phyloP scores from a whole-genome alignment of 2,329 filamentous ascomycete species.

The Aspergillus fructus region DNA sequence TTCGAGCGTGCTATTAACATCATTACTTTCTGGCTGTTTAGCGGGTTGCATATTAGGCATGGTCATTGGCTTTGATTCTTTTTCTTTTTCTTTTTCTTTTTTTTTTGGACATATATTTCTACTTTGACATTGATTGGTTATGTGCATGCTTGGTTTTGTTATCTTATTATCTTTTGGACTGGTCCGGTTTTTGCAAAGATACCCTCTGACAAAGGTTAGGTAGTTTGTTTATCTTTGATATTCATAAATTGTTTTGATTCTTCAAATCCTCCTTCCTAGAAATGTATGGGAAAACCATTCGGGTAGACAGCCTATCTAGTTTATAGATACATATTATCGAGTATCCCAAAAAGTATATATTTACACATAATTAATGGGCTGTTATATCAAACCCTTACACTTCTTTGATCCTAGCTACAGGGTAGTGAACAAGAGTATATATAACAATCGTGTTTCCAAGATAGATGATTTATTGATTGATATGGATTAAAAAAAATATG shows the following conservation, averaged over 20 bases:
- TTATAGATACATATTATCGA: neutral
- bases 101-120: neutral
- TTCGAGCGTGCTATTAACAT: neutral
- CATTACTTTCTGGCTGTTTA: neutral
- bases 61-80: neutral
- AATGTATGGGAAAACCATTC: too few relatives aligned
- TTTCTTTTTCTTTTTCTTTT: neutral
- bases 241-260: neutral
- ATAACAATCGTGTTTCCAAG: too few relatives aligned
- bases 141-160: neutral
- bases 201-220: slow-evolving; percentile 19
- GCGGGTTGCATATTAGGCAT: neutral
- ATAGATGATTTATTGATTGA: too few relatives aligned
- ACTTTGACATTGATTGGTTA: neutral
- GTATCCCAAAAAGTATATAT: neutral
- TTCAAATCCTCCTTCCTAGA: neutral
- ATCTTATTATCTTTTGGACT: neutral
- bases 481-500: too few relatives aligned
- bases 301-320: neutral
- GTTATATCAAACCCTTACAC: too few relatives aligned
- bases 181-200: slow-evolving; percentile 19
- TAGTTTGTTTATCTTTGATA: slow-evolving; percentile 6
- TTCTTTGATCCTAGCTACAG: too few relatives aligned
- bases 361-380: neutral
- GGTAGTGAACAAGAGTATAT: too few relatives aligned